Percentiles rank a stretch among this genome's conserved stretches.
phyloP scores from a whole-genome alignment of 2,329 filamentous ascomycete genomes.

The Pseudocercospora macadamiae region DNA sequence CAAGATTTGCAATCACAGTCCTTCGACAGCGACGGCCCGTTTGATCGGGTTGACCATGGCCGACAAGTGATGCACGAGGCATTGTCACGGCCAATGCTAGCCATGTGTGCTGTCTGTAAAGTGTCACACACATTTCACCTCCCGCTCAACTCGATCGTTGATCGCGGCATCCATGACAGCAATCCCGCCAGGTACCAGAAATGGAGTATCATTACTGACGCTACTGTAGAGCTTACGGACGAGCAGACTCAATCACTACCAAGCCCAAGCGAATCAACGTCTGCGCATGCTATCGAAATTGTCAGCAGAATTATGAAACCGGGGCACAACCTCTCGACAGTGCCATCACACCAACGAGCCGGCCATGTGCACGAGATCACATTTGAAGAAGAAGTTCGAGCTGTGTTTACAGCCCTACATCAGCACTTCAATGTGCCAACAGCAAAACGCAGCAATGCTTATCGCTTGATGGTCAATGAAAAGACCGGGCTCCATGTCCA shows the following conservation, averaged over 20 bases:
- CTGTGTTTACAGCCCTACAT: conserved; percentile 19
- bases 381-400: conserved; percentile 21
- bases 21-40: background rate
- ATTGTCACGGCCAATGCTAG: conserved; percentile 5
- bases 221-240: background rate
- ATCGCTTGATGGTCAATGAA: conserved; percentile 30
- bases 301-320: conserved; percentile 17
- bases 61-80: conserved; percentile 7
- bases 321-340: background rate
- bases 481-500: conserved; percentile 38
- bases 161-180: background rate
- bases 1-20: background rate
- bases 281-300: conserved; percentile 16
- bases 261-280: background rate
- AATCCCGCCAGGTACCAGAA: background rate
- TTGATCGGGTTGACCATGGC: background rate
- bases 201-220: background rate
- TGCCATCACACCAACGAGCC: background rate
- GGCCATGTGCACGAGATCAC: conserved; percentile 15
- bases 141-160: background rate
- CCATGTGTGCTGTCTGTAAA: conserved; percentile 4
- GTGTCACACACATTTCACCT: background rate
- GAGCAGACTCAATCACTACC: background rate
- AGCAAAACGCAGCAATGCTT: background rate
- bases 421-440: conserved; percentile 14